Evolutionary conservation across 2,329 filamentous ascomycete species (phyloP).

Genomic region (Fusarium floridanum): DNA sequence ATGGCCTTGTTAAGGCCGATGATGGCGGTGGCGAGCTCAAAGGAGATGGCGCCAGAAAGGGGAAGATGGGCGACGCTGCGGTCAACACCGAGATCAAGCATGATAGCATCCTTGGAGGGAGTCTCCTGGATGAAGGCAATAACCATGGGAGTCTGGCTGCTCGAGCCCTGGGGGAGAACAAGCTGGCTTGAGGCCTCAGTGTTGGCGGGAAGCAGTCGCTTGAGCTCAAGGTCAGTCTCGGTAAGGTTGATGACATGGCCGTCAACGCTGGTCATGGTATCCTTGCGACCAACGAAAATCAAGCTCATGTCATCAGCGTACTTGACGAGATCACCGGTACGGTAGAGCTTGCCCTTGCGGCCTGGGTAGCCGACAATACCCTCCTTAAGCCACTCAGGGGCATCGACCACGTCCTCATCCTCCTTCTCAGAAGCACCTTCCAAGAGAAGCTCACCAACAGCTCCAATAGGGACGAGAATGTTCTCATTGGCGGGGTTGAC

Average conservation of each 20-base stretch:
- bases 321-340: slow-evolving; percentile 45
- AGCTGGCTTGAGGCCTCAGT: slow-evolving; percentile 30
- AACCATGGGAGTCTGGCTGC: slow-evolving; percentile 39
- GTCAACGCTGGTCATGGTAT: slow-evolving; percentile 39
- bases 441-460: slow-evolving; percentile 54
- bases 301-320: slow-evolving; percentile 42
- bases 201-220: slow-evolving; percentile 34
- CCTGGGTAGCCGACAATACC: slow-evolving; percentile 31
- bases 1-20: slow-evolving; percentile 43
- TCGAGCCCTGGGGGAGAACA: slow-evolving; percentile 32
- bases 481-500: slow-evolving; percentile 43
- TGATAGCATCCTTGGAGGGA: background rate
- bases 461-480: slow-evolving; percentile 48
- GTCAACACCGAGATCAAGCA: slow-evolving; percentile 26
- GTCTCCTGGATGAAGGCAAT: slow-evolving; percentile 36
- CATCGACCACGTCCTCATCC: slow-evolving; percentile 11
- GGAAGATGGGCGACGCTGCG: slow-evolving; percentile 11
- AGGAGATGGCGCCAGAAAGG: slow-evolving; percentile 27
- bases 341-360: slow-evolving; percentile 40
- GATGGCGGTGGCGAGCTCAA: slow-evolving; percentile 37
- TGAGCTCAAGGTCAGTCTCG: slow-evolving; percentile 40
- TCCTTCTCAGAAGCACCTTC: slow-evolving; percentile 43
- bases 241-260: slow-evolving; percentile 44
- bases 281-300: slow-evolving; percentile 41
- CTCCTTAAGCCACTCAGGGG: slow-evolving; percentile 42